These are phyloP conservation scores for Beauveria varroae DNA, from an alignment of 2,329 filamentous ascomycete genomes.

Conservation along the genomic window DNA sequence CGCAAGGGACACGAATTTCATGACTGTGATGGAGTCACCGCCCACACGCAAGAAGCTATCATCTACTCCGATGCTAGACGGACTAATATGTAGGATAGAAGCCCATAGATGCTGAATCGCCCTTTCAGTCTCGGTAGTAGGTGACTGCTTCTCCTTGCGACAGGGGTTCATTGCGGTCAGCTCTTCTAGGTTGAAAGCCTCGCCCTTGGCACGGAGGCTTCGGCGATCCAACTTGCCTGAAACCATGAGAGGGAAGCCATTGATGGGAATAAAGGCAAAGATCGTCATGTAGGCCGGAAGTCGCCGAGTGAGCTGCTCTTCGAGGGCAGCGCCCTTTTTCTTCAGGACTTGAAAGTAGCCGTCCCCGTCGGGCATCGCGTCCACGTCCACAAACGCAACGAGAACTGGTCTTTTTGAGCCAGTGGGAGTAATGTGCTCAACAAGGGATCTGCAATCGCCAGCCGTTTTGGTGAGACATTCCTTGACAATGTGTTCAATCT, in stretches of 20 bases:
- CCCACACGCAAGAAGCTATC: slow-evolving; percentile 41
- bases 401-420: slow-evolving; percentile 32
- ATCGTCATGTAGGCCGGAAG: slow-evolving; percentile 31
- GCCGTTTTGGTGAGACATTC: slow-evolving; percentile 29
- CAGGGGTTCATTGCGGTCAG: slow-evolving; percentile 22
- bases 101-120: slow-evolving; percentile 29
- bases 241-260: slow-evolving; percentile 31
- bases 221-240: slow-evolving; percentile 39
- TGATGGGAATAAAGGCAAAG: slow-evolving; percentile 32
- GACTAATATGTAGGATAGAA: slow-evolving; percentile 26
- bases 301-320: not conserved
- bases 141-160: slow-evolving; percentile 20
- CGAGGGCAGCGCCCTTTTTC: slow-evolving; percentile 17
- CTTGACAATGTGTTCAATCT: slow-evolving; percentile 37
- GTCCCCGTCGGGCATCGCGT: not conserved
- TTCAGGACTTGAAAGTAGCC: slow-evolving; percentile 16
- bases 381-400: slow-evolving; percentile 29
- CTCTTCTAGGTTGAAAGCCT: slow-evolving; percentile 28
- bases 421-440: slow-evolving; percentile 39
- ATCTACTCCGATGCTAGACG: slow-evolving; percentile 25
- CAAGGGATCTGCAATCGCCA: slow-evolving; percentile 30
- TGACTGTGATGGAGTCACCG: slow-evolving; percentile 25
- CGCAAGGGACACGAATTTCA: slow-evolving; percentile 17
- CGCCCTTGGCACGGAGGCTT: slow-evolving; percentile 30
- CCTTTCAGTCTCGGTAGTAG: slow-evolving; percentile 28